These are phyloP conservation scores for Elongisporangium undulatum DNA, from an alignment of 352 stramenopile genomes.

Conservation along the genomic window DNA sequence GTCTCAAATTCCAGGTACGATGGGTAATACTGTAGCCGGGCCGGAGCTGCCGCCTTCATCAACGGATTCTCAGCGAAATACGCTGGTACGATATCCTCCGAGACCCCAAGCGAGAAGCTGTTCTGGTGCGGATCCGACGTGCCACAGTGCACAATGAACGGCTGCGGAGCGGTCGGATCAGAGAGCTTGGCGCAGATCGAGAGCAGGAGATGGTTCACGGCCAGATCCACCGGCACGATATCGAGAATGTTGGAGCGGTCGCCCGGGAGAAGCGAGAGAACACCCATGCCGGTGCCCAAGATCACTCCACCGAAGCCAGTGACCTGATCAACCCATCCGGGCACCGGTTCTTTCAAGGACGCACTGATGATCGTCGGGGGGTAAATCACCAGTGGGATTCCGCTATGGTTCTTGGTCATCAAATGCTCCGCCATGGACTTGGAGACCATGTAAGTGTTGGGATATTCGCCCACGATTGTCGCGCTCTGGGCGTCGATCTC, in stretches of 20 bases:
- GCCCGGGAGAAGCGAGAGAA: slow-evolving; percentile 78
- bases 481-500: slow-evolving; percentile 61
- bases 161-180: slow-evolving; percentile 10
- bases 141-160: slow-evolving; percentile 68
- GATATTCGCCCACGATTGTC: slow-evolving; percentile 85
- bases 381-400: slow-evolving; percentile 73
- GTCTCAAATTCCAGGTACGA: slow-evolving; percentile 79
- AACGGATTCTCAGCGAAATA: slow-evolving; percentile 74
- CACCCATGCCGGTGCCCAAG: slow-evolving; percentile 61
- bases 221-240: slow-evolving; percentile 78
- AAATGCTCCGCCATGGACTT: slow-evolving; percentile 87
- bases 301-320: slow-evolving; percentile 76
- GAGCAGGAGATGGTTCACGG: slow-evolving; percentile 74
- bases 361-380: slow-evolving; percentile 83
- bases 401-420: slow-evolving; percentile 34
- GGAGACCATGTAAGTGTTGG: slow-evolving; percentile 88
- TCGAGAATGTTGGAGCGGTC: slow-evolving; percentile 75
- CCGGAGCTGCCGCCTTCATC: slow-evolving; percentile 36
- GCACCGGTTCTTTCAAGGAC: slow-evolving; percentile 78
- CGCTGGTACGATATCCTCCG: slow-evolving; percentile 42
- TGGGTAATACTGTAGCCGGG: slow-evolving; percentile 72
- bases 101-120: slow-evolving; percentile 67
- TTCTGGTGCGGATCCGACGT: slow-evolving; percentile 78
- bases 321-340: slow-evolving; percentile 80
- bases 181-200: slow-evolving; percentile 31